Base-by-base conservation (phyloP, 805 yeast genomes). In the Kodamaea kakaduensis region DNA sequence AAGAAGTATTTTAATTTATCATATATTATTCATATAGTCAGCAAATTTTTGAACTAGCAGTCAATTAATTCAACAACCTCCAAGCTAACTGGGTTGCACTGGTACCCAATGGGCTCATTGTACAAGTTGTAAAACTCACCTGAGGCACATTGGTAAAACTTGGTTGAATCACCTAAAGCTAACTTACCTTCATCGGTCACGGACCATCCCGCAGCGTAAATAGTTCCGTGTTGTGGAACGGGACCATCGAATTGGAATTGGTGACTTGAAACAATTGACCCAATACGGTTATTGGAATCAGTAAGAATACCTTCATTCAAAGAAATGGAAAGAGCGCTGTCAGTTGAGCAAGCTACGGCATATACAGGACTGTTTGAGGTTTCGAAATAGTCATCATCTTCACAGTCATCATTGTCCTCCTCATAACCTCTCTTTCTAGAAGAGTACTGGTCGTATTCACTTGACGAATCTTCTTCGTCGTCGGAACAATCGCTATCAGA, bases 161-260 rank as follows among this genome's bases (percentile, higher is more conserved):
- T 43, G 5, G 59, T 50, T 4, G 51, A 43, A 29, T 50, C 36
- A 12, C 69, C 69, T 31, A 62, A 47, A 3, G 59, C 54, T 40
- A 65, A 53, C 41, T 53, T 51, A 7, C 69, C 69, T 6, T 50
- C 32, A 1, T 36, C 29, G 3, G 64, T 57, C 17, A 64, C 52
- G 24, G 59, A 56, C 71, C 71, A 65, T 2, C 67, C 67, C 17
- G 61, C 58, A 18, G 67, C 65, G 32, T 57, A 63, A 10, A 61
- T 38, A 9, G 67, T 45, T 12, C 67, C 69, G 39, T 53, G 47
- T 40, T 63, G 69, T 12, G 69, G 69, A 7, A 58, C 50, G 6
- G 69, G 67, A 1, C 67, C 69, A 40, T 65, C 71, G 37, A 64
- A 64, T 39, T 61, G 70, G 41, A 64, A 63, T 41, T 64, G 69